These are phyloP conservation scores for Fusarium tuaranense DNA, from an alignment of 2,329 filamentous ascomycete genomes.

Conservation along the genomic window DNA sequence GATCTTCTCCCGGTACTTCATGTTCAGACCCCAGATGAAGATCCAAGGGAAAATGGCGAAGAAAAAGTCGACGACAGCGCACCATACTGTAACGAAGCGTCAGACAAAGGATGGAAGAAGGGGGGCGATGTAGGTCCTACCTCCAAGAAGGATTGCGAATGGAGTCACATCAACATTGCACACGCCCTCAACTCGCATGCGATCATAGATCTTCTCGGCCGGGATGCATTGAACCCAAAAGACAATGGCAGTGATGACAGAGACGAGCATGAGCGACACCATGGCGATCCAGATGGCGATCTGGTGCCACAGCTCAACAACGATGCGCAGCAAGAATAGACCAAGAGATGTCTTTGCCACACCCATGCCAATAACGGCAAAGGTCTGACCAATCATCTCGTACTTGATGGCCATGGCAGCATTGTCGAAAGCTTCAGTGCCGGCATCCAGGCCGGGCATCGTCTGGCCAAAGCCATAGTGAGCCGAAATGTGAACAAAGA, in stretches of 20 bases:
- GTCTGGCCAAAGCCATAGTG: constrained; percentile 50
- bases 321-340: constrained; percentile 52
- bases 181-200: background rate
- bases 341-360: constrained; percentile 52
- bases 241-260: constrained; percentile 2
- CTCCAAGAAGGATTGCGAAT: constrained; percentile 21
- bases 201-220: constrained; percentile 23
- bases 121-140: constrained; percentile 1
- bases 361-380: constrained; percentile 53
- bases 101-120: background rate
- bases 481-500: constrained; percentile 46
- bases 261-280: constrained; percentile 14
- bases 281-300: constrained; percentile 49
- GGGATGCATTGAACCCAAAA: constrained; percentile 29
- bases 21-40: constrained; percentile 56
- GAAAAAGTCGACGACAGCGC: constrained; percentile 50
- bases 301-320: constrained; percentile 47
- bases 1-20: constrained; percentile 57
- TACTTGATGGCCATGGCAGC: constrained; percentile 43
- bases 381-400: constrained; percentile 49
- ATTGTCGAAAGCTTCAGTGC: constrained; percentile 29
- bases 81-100: constrained; percentile 18
- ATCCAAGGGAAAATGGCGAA: constrained; percentile 57
- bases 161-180: constrained; percentile 21
- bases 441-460: constrained; percentile 22